Conservation (phyloP, 1,139 yeast genomes). For the Saccharomyces hybrid region DNA sequence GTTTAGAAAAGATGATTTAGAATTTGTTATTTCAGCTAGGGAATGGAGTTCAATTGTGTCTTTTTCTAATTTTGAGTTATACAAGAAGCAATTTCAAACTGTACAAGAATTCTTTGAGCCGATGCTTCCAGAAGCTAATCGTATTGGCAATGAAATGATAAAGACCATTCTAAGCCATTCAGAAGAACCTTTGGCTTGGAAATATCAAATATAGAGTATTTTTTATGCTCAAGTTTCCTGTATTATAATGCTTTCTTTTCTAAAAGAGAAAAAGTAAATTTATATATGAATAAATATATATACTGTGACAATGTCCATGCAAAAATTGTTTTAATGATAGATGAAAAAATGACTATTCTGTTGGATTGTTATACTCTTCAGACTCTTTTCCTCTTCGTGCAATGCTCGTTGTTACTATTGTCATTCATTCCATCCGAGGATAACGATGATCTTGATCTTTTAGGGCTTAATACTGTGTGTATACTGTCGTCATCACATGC, state of each 20-base stretch:
- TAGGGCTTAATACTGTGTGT: background rate
- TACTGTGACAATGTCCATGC: slow-evolving; percentile 6
- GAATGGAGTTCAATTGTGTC: slow-evolving; percentile 81
- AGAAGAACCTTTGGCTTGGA: slow-evolving; percentile 3
- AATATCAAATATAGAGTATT: background rate
- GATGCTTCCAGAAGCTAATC: slow-evolving; percentile 82
- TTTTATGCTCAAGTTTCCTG: background rate
- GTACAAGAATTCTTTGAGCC: slow-evolving; percentile 78
- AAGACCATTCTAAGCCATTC: slow-evolving; percentile 54
- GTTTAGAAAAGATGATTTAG: slow-evolving; percentile 80
- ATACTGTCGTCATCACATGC: slow-evolving; percentile 1
- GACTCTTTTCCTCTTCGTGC: background rate
- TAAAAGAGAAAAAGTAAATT: background rate
- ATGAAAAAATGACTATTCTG: background rate
- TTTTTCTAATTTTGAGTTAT: slow-evolving; percentile 67
- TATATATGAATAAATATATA: background rate
- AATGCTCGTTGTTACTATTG: background rate
- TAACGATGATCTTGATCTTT: slow-evolving; percentile 1
- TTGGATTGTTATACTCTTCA: background rate
- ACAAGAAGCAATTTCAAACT: slow-evolving; percentile 62
- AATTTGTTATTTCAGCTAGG: slow-evolving; percentile 73
- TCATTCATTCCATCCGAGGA: background rate
- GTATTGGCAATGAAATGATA: slow-evolving; percentile 93
- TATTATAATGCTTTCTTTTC: background rate
- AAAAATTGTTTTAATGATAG: background rate